Evolutionary conservation across 805 yeast species (phyloP), one percentile per base, ranked within the genome.

Genomic region (Spathaspora sp.): DNA sequence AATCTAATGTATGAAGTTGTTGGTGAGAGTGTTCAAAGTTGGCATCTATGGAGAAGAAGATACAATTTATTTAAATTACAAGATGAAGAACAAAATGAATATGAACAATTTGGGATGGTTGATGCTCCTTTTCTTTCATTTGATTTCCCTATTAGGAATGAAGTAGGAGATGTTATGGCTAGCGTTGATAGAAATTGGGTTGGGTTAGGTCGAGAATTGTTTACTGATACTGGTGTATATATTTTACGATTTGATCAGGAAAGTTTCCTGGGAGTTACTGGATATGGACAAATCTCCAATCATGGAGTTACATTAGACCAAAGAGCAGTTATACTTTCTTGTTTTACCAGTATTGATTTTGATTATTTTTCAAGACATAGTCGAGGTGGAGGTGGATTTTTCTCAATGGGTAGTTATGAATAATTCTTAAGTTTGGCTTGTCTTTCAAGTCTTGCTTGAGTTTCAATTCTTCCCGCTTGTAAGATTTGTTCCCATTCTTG

Each of bases 361-460:
- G 99, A 94, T 69, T 94, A 92, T 70, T 94, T 94, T 68, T 89
- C 97, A n/a, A 80, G 98, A 65, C 97, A 92, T 65, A 85, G 93
- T 17, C 60, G 77, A 46, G 77, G 83, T 39, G 51, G 51, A 6
- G 50, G 53, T 1, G 49, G 50, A n/a, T 53, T 45, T 7, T 42
- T 42, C 17, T 45, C 47, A 17, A 42, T 48, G 28, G 66, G 69
- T 3, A 56, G 52, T 43, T 53, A 51, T 45, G 58, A 54, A 44
- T 59, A n/a, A 40, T 17, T 42, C 38, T 9, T n/a, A 29, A 12
- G 32, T 9, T 29, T 29, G 4, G 14, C 11, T 29, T 29, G 32
- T 5, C 11, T 43, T n/a, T 42, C 16, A 31, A 42, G 38, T 46
- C 17, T 42, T 18, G 17, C 16, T 39, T 51, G 51, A 31, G 55